These are phyloP conservation scores for Penicillium sp. DNA, from an alignment of 2,329 filamentous ascomycete genomes.

Conservation along the genomic window DNA sequence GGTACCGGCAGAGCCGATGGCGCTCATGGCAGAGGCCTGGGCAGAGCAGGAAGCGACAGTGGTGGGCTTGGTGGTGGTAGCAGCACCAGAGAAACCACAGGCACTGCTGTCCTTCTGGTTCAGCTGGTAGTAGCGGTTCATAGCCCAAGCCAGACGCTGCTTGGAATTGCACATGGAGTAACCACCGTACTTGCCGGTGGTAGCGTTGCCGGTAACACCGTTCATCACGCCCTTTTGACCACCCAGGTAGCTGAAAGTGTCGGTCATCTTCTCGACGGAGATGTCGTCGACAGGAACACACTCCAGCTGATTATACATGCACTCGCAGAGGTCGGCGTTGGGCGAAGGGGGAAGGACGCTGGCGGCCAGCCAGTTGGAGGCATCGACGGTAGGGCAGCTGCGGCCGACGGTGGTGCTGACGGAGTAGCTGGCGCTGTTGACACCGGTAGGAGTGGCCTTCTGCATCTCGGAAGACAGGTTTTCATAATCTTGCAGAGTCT, in stretches of 20 bases:
- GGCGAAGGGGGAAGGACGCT: slow-evolving; percentile 77
- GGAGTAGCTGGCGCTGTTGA: slow-evolving; percentile 69
- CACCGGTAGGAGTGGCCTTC: slow-evolving; percentile 67
- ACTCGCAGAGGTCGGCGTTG: slow-evolving; percentile 77
- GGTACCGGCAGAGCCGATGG: slow-evolving; percentile 42
- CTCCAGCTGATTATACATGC: slow-evolving; percentile 75
- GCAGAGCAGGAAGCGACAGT: slow-evolving; percentile 25
- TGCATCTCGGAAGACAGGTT: slow-evolving; percentile 71
- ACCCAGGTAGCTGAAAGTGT: slow-evolving; percentile 66
- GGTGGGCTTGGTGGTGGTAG: slow-evolving; percentile 38
- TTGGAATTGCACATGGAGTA: slow-evolving; percentile 53
- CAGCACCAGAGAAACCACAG: slow-evolving; percentile 53
- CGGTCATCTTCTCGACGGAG: slow-evolving; percentile 61
- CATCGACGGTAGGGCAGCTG: slow-evolving; percentile 69
- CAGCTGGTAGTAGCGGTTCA: slow-evolving; percentile 52
- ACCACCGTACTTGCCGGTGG: slow-evolving; percentile 50
- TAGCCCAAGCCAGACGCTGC: slow-evolving; percentile 52
- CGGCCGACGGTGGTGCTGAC: slow-evolving; percentile 70
- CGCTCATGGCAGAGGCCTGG: slow-evolving; percentile 21
- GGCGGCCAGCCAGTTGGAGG: slow-evolving; percentile 67
- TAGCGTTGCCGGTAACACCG: slow-evolving; percentile 47
- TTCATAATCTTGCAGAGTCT: slow-evolving; percentile 73
- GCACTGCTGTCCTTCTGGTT: slow-evolving; percentile 42
- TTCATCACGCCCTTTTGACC: slow-evolving; percentile 41
- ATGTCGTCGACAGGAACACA: slow-evolving; percentile 69